These are phyloP conservation scores for Alternaria angustiovoidea DNA, from an alignment of 2,329 filamentous ascomycete species.

Conservation along the genomic window DNA sequence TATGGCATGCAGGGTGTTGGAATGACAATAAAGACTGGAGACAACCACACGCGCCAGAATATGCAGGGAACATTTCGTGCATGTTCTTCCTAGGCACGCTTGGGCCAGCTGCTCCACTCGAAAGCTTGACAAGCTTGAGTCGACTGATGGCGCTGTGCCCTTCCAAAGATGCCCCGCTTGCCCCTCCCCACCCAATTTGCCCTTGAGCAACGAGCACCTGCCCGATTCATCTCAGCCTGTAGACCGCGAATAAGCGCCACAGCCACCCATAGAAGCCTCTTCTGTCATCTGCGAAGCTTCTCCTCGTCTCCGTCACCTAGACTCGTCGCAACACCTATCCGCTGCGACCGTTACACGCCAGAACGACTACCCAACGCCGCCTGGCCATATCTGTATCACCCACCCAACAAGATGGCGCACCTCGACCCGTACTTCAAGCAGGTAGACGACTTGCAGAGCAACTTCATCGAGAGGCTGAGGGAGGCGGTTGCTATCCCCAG, in stretches of 20 bases:
- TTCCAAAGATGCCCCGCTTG: slow-evolving; percentile 30
- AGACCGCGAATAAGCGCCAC: slow-evolving; percentile 44
- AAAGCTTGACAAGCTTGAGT: slow-evolving; percentile 18
- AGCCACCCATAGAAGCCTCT: slow-evolving; percentile 2
- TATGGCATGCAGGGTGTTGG: neutral
- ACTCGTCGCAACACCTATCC: slow-evolving; percentile 16
- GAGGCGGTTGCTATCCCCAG: slow-evolving; percentile 97
- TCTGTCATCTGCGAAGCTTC: slow-evolving; percentile 20
- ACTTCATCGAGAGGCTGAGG: slow-evolving; percentile 88
- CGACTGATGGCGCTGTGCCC: slow-evolving; percentile 1
- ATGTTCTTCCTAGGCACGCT: neutral
- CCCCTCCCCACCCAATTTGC: slow-evolving; percentile 26
- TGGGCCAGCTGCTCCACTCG: slow-evolving; percentile 7
- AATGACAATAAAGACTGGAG: neutral
- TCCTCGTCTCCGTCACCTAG: slow-evolving; percentile 17
- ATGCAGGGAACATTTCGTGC: slow-evolving; percentile 8
- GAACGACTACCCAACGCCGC: slow-evolving; percentile 32
- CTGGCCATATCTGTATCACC: slow-evolving; percentile 60
- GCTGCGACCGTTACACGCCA: slow-evolving; percentile 28
- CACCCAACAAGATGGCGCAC: slow-evolving; percentile 76
- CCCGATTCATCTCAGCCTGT: slow-evolving; percentile 38
- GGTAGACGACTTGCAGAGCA: slow-evolving; percentile 79
- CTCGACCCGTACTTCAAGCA: slow-evolving; percentile 93
- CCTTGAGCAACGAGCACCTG: slow-evolving; percentile 32
- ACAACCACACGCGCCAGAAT: neutral